These are phyloP conservation scores for Cutaneotrichosporon daszewskae DNA, from an alignment of 1,284 basidiomycete genomes.

Conservation along the genomic window DNA sequence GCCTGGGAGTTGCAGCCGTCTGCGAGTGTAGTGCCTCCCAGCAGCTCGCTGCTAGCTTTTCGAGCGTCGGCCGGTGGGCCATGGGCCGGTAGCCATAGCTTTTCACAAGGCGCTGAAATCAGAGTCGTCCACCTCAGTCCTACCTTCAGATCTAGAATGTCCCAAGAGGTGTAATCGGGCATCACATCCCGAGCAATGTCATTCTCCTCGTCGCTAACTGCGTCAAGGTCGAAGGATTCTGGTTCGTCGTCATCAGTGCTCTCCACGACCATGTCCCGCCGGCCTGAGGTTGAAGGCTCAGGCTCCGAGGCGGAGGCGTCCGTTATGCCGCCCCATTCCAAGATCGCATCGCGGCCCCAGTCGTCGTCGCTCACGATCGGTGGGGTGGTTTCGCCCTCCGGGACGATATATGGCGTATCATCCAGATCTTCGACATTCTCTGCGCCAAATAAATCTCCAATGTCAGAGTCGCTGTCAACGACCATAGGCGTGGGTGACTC, in stretches of 20 bases:
- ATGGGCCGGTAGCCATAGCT: constrained; percentile 35
- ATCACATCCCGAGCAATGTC: constrained; percentile 13
- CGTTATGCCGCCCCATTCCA: constrained; percentile 14
- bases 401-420: no score
- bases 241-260: background rate
- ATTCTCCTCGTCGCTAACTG: constrained; percentile 10
- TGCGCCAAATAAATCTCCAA: no score
- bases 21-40: constrained; percentile 38
- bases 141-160: constrained; percentile 34
- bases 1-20: background rate
- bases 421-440: no score
- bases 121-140: constrained; percentile 1
- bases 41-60: constrained; percentile 33
- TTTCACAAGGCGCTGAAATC: constrained; percentile 9
- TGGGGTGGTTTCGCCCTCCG: no score
- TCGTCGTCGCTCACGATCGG: background rate
- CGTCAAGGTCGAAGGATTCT: constrained; percentile 5
- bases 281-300: no score
- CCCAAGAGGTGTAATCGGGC: constrained; percentile 40
- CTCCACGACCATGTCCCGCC: no score
- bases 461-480: no score
- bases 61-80: constrained; percentile 24
- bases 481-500: no score
- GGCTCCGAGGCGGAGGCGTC: constrained; percentile 8
- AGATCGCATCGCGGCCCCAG: constrained; percentile 24